A percentile compares a stretch with the other conserved stretches of the same genome.
phyloP scores from a whole-genome alignment of 176 grass and related monocot species.

The Triticum turgidum region DNA sequence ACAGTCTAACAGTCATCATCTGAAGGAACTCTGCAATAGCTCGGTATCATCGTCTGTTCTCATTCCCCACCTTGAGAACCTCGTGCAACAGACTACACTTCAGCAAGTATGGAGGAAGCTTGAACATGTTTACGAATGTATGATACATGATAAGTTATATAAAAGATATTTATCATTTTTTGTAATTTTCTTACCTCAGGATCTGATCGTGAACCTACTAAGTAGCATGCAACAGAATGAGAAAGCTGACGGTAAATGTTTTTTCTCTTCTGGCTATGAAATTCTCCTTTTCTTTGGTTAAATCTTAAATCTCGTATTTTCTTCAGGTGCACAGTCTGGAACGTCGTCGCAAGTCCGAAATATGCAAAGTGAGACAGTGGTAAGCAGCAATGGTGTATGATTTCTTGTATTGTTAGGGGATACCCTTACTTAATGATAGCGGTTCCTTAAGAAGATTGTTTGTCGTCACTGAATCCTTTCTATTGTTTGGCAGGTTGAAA shows the following conservation, averaged over 20 bases:
- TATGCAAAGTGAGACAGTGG: slow-evolving; percentile 49
- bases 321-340: slow-evolving; percentile 58
- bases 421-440: not conserved
- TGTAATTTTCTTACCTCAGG: slow-evolving; percentile 53
- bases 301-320: slow-evolving; percentile 18
- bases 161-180: slow-evolving; percentile 23
- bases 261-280: not conserved
- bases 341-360: slow-evolving; percentile 43
- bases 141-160: slow-evolving; percentile 25
- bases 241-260: slow-evolving; percentile 59
- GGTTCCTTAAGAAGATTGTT: slow-evolving; percentile 17
- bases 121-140: slow-evolving; percentile 22
- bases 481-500: slow-evolving; percentile 56
- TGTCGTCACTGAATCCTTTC: not conserved
- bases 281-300: not conserved
- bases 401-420: not conserved
- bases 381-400: slow-evolving; percentile 24
- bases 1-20: slow-evolving; percentile 59
- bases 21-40: slow-evolving; percentile 74
- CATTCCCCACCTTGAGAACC: slow-evolving; percentile 93
- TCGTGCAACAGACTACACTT: slow-evolving; percentile 91
- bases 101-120: slow-evolving; percentile 66
- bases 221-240: slow-evolving; percentile 91
- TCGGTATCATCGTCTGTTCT: slow-evolving; percentile 75
- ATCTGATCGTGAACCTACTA: slow-evolving; percentile 79